Evolutionary conservation across 2,329 filamentous ascomycete species (phyloP), one percentile per base, ranked within the genome.

Genomic region (Coleophoma eucalyptorum): DNA sequence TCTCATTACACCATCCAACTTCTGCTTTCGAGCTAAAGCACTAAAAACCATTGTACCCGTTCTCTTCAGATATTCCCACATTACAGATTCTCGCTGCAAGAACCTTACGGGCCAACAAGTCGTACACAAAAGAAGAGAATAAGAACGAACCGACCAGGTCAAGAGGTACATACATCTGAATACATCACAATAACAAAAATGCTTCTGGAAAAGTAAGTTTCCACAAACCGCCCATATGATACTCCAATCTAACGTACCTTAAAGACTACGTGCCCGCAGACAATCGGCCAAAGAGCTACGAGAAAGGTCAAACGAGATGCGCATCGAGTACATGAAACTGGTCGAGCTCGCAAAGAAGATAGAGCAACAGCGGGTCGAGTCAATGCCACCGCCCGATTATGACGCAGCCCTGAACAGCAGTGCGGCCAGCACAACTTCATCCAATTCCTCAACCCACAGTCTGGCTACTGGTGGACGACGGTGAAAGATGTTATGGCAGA

Each of bases 291-390:
- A 73, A 54, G 69, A 69, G 13, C 61, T 71, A 31, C 62, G 67
- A 41, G 70, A 77, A 0, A 70, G 75, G 46, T 71, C 79, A 19
- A 79, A 65, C 10, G 79, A 83, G 55, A 81, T 77, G 52, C 79
- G 76, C 19, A 69, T 72, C 44, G 68, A 82, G 57, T 68, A 60
- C 38, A 57, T 77, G 34, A 65, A 70, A 38, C 80, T 80, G 62
- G 31, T 21, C 58, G 71, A 77, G 10, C 67, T 77, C 46, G 77
- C 71, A 50, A 58, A 61, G 20, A 70, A 69, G 43, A 61, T 70
- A 0, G 72, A 77, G 51, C 65, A 65, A 11, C 35, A 38, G 13
- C 26, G 10, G 26, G 4, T 8, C 4, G 6, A 5, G 3, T 38
- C 35, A 11, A 15, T 13, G 21, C 13, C 45, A 13, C 50, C 49